Percentiles rank a stretch among this genome's conserved stretches.
These are phyloP conservation scores for Acmispon strigosus DNA, from an alignment of 306 rosid species.

Conservation along the genomic window DNA sequence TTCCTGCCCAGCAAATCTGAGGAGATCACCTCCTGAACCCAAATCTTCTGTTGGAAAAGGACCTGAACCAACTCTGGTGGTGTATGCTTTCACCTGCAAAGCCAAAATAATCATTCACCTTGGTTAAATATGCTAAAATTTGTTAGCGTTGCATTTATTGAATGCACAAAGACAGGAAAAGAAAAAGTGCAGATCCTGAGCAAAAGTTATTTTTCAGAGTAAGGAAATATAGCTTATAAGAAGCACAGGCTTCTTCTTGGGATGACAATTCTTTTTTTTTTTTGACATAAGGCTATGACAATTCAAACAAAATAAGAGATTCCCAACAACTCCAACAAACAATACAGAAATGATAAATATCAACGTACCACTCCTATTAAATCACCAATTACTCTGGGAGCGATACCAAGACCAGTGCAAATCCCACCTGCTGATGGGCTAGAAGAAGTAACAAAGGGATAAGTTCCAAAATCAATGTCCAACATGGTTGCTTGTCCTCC, in stretches of 20 bases:
- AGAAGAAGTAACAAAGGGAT: conserved; percentile 96
- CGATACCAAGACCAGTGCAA: conserved; percentile 95
- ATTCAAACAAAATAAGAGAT: background rate
- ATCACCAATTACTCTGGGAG: conserved; percentile 89
- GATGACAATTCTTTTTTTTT: no score
- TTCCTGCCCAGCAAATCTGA: conserved; percentile 90
- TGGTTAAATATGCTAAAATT: background rate
- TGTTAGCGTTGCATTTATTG: background rate
- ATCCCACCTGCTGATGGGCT: conserved; percentile 98
- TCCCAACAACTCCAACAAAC: background rate
- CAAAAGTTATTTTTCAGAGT: background rate
- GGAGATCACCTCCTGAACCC: conserved; percentile 78
- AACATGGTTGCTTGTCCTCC: conserved; percentile 98
- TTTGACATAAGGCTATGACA: no score
- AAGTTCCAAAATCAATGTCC: conserved; percentile 96
- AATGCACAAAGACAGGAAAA: background rate
- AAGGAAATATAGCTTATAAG: background rate
- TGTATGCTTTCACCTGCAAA: conserved; percentile 91
- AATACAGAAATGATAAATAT: background rate
- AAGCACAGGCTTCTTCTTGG: background rate
- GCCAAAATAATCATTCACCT: conserved; percentile 12
- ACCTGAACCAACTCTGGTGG: conserved; percentile 96
- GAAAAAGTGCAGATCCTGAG: background rate
- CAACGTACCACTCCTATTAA: conserved; percentile 85
- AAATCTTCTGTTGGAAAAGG: conserved; percentile 92